Evolutionary conservation across 2,329 filamentous ascomycete genomes (phyloP).

Genomic region (Penicillium sp.): DNA sequence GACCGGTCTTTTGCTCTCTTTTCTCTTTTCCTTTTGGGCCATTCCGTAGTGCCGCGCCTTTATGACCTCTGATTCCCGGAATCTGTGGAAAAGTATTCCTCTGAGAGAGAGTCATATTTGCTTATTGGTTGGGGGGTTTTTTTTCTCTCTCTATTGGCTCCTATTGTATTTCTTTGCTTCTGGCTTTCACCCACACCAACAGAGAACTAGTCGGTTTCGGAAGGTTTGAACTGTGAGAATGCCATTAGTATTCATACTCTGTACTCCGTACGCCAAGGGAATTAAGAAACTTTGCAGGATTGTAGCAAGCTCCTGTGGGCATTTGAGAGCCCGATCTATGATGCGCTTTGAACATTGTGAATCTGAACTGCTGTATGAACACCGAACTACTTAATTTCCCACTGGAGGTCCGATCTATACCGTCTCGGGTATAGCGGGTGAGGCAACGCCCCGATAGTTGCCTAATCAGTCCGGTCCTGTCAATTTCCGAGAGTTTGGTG

Average conservation of each 20-base stretch:
- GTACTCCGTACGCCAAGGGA: background rate
- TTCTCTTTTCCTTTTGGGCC: background rate
- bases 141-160: background rate
- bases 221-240: slow-evolving; percentile 1
- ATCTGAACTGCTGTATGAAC: background rate
- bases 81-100: background rate
- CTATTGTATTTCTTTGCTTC: background rate
- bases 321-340: background rate
- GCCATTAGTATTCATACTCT: background rate
- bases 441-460: slow-evolving; percentile 11
- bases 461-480: slow-evolving; percentile 17
- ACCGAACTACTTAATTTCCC: slow-evolving; percentile 2
- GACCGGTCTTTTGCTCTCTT: slow-evolving; percentile 5
- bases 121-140: background rate
- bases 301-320: background rate
- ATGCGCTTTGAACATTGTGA: background rate
- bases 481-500: slow-evolving; percentile 24
- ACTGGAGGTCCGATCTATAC: slow-evolving; percentile 14
- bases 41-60: background rate
- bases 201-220: background rate
- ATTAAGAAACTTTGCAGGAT: background rate
- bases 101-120: background rate
- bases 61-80: background rate
- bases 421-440: slow-evolving; percentile 12
- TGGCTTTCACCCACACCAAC: background rate